Percentiles rank a stretch among this genome's conserved stretches.
Conservation (phyloP, 768 basidiomycete genomes). For the Hygrocybe coccinea region DNA sequence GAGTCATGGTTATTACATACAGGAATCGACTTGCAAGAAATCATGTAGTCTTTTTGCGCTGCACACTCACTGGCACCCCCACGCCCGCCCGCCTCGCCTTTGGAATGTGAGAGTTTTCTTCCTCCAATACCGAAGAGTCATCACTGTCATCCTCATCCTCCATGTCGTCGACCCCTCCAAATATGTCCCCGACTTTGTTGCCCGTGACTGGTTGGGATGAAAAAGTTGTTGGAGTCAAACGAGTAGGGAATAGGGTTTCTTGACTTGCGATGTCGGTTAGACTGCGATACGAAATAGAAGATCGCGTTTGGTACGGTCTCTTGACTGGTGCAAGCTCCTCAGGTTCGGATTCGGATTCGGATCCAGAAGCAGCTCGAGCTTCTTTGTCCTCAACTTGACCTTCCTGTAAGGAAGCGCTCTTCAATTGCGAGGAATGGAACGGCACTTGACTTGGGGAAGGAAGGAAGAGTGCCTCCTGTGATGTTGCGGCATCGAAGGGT, state of each 20-base stretch:
- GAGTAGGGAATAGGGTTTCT: conserved; percentile 28
- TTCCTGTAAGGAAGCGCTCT: conserved; percentile 1
- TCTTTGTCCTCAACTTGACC: background rate
- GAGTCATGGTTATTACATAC: background rate
- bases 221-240: conserved; percentile 24
- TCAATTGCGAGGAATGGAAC: conserved; percentile 52
- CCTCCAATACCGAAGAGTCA: conserved; percentile 36
- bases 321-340: conserved; percentile 25
- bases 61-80: background rate
- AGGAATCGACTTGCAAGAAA: too few species aligned
- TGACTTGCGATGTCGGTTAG: conserved; percentile 54
- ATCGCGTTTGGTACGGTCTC: conserved; percentile 5
- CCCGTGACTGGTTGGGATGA: background rate
- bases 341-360: conserved; percentile 8
- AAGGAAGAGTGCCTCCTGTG: conserved; percentile 43
- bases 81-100: conserved; percentile 50
- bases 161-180: conserved; percentile 37
- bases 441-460: conserved; percentile 48
- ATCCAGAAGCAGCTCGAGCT: background rate
- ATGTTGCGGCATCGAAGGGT: background rate
- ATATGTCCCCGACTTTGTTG: conserved; percentile 31
- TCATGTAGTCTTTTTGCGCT: background rate
- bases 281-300: conserved; percentile 35
- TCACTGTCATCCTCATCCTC: conserved; percentile 36
- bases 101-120: conserved; percentile 56